Conservation (phyloP, 139 green algal species). For the Chlamydomonas schloesseri region DNA sequence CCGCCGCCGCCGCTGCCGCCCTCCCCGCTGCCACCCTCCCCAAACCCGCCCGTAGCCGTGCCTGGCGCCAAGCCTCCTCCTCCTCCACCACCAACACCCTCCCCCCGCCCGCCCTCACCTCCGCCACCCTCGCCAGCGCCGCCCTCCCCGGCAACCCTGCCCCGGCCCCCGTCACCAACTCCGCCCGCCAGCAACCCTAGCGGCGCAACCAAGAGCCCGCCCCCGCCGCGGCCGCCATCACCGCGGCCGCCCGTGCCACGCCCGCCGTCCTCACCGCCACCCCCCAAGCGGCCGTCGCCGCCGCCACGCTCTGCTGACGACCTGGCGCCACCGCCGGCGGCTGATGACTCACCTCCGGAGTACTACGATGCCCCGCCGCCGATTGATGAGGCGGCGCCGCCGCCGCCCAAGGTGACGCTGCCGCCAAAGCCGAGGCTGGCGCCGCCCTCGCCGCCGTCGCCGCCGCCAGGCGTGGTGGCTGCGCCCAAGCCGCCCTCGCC, state of each 20-base stretch:
- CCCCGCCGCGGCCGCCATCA: background rate
- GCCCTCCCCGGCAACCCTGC: background rate
- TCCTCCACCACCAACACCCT: background rate
- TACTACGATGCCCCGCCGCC: background rate
- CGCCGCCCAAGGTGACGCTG: background rate
- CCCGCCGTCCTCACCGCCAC: background rate
- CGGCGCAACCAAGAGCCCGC: background rate
- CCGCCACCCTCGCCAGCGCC: background rate
- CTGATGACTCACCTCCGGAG: background rate
- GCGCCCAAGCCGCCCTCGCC: no score
- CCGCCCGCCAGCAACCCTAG: background rate
- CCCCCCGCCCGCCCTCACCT: background rate
- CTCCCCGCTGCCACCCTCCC: background rate
- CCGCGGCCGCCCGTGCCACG: background rate
- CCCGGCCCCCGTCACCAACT: background rate
- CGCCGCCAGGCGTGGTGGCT: no score
- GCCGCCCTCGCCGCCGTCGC: no score
- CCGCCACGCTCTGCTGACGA: no score
- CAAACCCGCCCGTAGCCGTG: no score
- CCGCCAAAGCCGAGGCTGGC: background rate
- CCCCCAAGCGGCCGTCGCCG: background rate
- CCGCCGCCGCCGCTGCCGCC: background rate
- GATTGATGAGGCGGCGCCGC: no score
- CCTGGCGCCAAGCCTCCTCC: no score
- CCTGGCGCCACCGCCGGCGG: no score